Conservation (phyloP, 1,284 basidiomycete species). For the Boletus smithii region DNA sequence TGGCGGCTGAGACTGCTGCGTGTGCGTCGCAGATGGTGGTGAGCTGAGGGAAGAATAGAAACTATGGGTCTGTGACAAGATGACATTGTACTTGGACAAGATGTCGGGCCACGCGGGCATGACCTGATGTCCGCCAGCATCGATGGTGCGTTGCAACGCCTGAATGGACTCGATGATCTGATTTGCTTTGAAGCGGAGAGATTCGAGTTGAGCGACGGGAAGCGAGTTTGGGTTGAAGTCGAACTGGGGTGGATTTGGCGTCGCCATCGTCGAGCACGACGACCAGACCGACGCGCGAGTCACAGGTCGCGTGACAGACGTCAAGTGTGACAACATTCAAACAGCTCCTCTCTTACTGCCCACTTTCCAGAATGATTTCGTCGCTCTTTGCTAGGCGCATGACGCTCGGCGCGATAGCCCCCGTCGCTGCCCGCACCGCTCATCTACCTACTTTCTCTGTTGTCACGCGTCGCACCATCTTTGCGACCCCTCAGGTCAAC, state of each 20-base stretch:
- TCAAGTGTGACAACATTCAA: too few relatives aligned
- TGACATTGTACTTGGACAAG: slow-evolving; percentile 75
- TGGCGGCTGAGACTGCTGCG: too few relatives aligned
- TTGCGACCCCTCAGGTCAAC: slow-evolving; percentile 20
- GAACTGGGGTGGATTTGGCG: too few relatives aligned
- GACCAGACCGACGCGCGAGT: slow-evolving; percentile 14
- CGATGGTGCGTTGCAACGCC: slow-evolving; percentile 58
- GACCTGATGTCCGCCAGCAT: slow-evolving; percentile 46
- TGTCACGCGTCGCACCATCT: slow-evolving; percentile 26
- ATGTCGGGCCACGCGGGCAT: slow-evolving; percentile 82
- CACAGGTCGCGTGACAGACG: slow-evolving; percentile 24
- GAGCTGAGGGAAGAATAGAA: slow-evolving; percentile 58
- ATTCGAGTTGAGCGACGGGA: slow-evolving; percentile 61
- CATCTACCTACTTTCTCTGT: too few relatives aligned
- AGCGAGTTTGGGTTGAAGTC: too few relatives aligned
- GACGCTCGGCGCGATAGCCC: too few relatives aligned
- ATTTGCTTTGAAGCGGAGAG: slow-evolving; percentile 65
- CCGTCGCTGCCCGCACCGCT: slow-evolving; percentile 1
- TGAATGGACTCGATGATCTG: slow-evolving; percentile 75
- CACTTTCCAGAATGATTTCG: slow-evolving; percentile 3
- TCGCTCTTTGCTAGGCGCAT: slow-evolving; percentile 15
- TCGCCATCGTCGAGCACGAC: too few relatives aligned
- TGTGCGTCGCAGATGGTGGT: too few relatives aligned
- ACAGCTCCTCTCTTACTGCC: too few relatives aligned
- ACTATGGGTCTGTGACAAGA: slow-evolving; percentile 74